These are phyloP conservation scores for Alternaria gansuensis DNA, from an alignment of 2,329 filamentous ascomycete genomes.

Conservation along the genomic window DNA sequence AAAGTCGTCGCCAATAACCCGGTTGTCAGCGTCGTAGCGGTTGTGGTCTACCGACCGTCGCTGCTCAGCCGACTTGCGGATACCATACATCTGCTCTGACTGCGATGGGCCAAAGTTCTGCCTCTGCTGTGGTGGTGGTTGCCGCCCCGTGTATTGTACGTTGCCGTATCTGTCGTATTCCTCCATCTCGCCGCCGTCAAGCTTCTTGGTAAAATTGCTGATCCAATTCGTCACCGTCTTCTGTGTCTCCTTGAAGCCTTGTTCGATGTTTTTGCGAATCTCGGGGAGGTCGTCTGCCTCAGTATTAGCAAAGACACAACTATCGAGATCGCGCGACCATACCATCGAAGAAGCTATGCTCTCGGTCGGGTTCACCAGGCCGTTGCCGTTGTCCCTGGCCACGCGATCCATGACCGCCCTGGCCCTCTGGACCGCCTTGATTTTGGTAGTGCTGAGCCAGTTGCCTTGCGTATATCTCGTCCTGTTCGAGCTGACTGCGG, in stretches of 20 bases:
- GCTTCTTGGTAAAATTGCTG: constrained; percentile 86
- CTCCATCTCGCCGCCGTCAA: constrained; percentile 82
- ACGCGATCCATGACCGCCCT: constrained; percentile 37
- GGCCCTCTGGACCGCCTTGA: constrained; percentile 40
- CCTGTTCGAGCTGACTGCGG: constrained; percentile 84
- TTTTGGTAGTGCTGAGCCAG: constrained; percentile 86
- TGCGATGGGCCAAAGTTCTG: constrained; percentile 53
- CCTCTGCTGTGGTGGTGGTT: constrained; percentile 42
- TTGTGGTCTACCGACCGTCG: constrained; percentile 84
- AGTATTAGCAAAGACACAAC: neutral
- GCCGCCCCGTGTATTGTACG: constrained; percentile 31
- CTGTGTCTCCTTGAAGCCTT: constrained; percentile 95
- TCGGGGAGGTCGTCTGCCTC: constrained; percentile 85
- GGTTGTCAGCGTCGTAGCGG: constrained; percentile 92
- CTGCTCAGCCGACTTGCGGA: constrained; percentile 54
- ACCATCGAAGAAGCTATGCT: constrained; percentile 90
- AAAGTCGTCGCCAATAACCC: constrained; percentile 91
- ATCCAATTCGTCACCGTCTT: constrained; percentile 94
- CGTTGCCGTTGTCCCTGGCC: constrained; percentile 57
- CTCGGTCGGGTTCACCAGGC: constrained; percentile 67
- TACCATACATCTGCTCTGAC: constrained; percentile 53
- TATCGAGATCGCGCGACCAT: constrained; percentile 17
- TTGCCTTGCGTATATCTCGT: constrained; percentile 91
- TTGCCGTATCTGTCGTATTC: constrained; percentile 65
- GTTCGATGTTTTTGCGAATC: constrained; percentile 90